phyloP scores from a whole-genome alignment of 2,329 filamentous ascomycete genomes.

The Penicillium sp. region DNA sequence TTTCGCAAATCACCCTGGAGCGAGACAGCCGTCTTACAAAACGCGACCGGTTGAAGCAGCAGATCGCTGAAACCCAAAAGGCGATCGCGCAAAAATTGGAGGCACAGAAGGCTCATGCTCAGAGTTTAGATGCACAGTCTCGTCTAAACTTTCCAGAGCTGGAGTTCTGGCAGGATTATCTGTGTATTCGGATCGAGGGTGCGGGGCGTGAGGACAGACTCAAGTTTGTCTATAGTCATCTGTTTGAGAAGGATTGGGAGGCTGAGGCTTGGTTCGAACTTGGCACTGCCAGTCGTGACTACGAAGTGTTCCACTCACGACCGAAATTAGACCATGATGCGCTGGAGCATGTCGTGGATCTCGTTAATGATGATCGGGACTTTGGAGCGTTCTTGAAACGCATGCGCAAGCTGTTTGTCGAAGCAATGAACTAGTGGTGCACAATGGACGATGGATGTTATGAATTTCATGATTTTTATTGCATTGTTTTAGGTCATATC shows the following conservation, averaged over 20 bases:
- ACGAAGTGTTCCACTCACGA: constrained; percentile 76
- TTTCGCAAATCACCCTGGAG: constrained; percentile 57
- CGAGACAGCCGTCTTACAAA: constrained; percentile 57
- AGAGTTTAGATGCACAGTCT: constrained; percentile 77
- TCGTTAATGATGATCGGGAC: constrained; percentile 62
- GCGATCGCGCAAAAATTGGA: constrained; percentile 48
- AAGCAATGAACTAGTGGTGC: constrained; percentile 50
- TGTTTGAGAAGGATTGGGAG: constrained; percentile 85
- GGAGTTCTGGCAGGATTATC: constrained; percentile 91
- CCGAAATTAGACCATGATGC: constrained; percentile 63
- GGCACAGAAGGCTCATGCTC: constrained; percentile 55
- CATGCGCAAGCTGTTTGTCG: constrained; percentile 62
- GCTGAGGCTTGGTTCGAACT: constrained; percentile 93
- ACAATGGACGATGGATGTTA: neutral
- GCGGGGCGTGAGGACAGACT: constrained; percentile 80
- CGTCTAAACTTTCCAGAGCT: constrained; percentile 90
- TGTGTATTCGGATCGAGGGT: constrained; percentile 87
- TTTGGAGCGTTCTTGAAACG: constrained; percentile 62
- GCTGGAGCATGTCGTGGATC: constrained; percentile 57
- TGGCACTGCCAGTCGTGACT: constrained; percentile 76
- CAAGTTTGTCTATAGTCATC: constrained; percentile 85
- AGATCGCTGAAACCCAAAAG: constrained; percentile 54
- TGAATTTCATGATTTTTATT: constrained; percentile 19
- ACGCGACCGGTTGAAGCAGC: constrained; percentile 57
- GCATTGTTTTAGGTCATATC: constrained; percentile 8